A percentile compares a stretch with the other conserved stretches of the same genome.
Evolutionary conservation across 768 basidiomycete genomes (phyloP).

Genomic region (Naganishia kalamii): DNA sequence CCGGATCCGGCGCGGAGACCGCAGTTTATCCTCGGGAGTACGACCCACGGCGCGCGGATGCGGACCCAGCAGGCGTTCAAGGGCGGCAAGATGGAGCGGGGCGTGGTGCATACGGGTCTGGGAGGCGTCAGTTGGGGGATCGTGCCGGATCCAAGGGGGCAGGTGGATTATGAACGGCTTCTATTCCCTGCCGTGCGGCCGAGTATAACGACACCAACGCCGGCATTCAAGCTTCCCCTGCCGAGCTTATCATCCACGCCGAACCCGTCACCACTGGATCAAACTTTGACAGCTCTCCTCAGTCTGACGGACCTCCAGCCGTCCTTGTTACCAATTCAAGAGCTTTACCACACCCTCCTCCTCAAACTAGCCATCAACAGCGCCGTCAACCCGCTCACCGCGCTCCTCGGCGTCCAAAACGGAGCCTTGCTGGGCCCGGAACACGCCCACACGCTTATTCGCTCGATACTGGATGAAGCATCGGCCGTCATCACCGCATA

Average conservation of each 20-base stretch:
- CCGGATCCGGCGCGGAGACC: constrained; percentile 67
- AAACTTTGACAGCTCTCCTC: constrained; percentile 62
- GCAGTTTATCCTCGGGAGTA: constrained; percentile 75
- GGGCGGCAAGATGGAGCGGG: not conserved
- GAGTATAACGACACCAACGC: not conserved
- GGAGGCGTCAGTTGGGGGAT: constrained; percentile 74
- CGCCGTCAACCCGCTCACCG: constrained; percentile 78
- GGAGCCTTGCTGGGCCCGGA: constrained; percentile 59
- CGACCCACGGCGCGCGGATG: constrained; percentile 66
- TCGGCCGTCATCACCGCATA: constrained; percentile 54
- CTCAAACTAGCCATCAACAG: constrained; percentile 76
- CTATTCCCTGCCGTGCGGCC: constrained; percentile 20
- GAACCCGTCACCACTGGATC: constrained; percentile 46
- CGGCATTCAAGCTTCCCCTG: constrained; percentile 23
- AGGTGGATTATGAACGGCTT: constrained; percentile 35
- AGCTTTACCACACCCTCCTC: constrained; percentile 64
- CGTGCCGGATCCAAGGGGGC: constrained; percentile 56
- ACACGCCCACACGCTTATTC: constrained; percentile 52
- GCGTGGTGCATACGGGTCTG: constrained; percentile 64
- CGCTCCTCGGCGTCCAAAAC: constrained; percentile 71
- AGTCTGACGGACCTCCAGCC: constrained; percentile 55
- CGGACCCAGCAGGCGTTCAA: constrained; percentile 39
- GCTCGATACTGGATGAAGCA: constrained; percentile 66
- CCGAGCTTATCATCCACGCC: constrained; percentile 43
- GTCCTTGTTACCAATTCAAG: constrained; percentile 60